Evolutionary conservation across 1,284 basidiomycete species (phyloP), one percentile per base, ranked within the genome.

Genomic region (Apiotrichum domesticum): DNA sequence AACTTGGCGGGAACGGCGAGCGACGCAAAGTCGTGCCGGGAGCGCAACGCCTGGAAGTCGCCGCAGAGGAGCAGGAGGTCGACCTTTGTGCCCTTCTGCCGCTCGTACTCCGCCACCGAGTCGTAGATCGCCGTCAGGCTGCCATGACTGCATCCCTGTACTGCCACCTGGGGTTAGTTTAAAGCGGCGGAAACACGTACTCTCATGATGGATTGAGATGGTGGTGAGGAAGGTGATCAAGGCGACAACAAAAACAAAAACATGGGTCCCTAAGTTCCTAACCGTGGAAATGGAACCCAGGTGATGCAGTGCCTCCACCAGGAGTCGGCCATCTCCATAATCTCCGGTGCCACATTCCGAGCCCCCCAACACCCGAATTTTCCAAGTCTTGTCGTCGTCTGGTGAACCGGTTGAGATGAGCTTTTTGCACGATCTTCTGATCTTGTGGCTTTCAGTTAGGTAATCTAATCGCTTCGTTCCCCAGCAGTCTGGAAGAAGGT

Each of bases 61-160:
- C 96, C 96, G 57, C 81, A 80, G 46, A 95, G 85, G 43, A 98
- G 81, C 3, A 98, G 82, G 1, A 94, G 78, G 68, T 95, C 89
- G 54, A 95, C 83, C 51, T 84, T 85, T 71, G 85, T 84, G 14
- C 77, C 75, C 66, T 87, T 83, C 63, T 73, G 77, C 5, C 68
- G 68, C 72, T 92, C 87, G 51, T 88, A 82, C 21, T 78, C 67
- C 2, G 78, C 77, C 52, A 98, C 84, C 21, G 87, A 83, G n/a
- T 79, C 75, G 78, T 98, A 98, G 57, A 96, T 97, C 8, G 83
- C 82, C 70, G 89, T 85, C 10, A 96, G 84, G 63, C 86, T 83
- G 50, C 93, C 96, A 72, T 99, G 95, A 66, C 88, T 92, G 79
- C 95, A 98, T 8, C 96, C 96, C 80, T 98, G 87, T 34, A 97